Conservation (phyloP, 192 early-diverging fungal species). For the Umbelopsis sp. region DNA sequence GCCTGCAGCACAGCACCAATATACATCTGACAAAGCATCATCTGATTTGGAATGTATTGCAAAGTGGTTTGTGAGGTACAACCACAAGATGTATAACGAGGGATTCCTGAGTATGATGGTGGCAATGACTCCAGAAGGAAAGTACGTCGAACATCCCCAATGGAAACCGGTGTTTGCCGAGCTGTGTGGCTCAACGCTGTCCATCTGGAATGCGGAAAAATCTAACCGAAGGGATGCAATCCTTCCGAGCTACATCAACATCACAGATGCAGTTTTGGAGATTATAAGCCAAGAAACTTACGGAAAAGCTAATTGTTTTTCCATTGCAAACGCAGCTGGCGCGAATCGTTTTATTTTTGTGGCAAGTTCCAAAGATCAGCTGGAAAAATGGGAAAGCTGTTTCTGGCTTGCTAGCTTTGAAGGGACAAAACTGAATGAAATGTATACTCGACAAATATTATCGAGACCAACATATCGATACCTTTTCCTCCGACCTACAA, state of each 20-base stretch:
- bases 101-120: conserved; percentile 70
- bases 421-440: conserved; percentile 70
- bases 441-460: conserved; percentile 64
- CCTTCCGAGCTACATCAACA: conserved; percentile 68
- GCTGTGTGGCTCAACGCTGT: conserved; percentile 64
- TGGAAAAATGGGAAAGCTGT: conserved; percentile 68
- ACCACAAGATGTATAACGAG: conserved; percentile 62
- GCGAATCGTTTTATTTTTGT: conserved; percentile 66
- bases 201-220: conserved; percentile 53
- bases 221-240: conserved; percentile 27
- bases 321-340: conserved; percentile 64
- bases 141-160: conserved; percentile 53
- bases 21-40: not conserved
- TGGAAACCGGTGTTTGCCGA: conserved; percentile 74
- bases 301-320: conserved; percentile 25
- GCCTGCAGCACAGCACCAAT: conserved; percentile 21
- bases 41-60: conserved; percentile 3
- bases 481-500: conserved; percentile 42
- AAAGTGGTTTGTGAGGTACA: conserved; percentile 38
- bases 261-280: conserved; percentile 64
- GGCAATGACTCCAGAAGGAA: conserved; percentile 48
- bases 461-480: conserved; percentile 45
- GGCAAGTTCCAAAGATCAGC: conserved; percentile 52
- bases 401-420: conserved; percentile 76
- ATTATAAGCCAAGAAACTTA: conserved; percentile 47